phyloP scores from a whole-genome alignment of 768 basidiomycete species.

The Lyophyllum semitale region DNA sequence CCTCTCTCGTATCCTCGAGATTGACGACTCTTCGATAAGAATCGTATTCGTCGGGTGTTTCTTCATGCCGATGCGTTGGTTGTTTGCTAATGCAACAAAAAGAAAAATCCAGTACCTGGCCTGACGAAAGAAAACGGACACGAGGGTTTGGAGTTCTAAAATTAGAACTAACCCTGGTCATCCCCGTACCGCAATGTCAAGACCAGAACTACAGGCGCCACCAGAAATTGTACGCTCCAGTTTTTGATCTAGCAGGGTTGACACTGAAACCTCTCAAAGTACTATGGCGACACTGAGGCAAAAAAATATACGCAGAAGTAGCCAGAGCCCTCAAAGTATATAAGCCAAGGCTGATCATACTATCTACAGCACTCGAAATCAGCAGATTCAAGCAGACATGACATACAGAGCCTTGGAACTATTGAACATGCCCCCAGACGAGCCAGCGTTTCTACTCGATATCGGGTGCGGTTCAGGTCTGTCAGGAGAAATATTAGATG shows the following conservation, averaged over 20 bases:
- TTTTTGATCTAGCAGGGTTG: neutral
- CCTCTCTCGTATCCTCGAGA: neutral
- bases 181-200: constrained; percentile 55
- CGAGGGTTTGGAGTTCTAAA: constrained; percentile 8
- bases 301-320: constrained; percentile 97
- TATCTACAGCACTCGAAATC: constrained; percentile 79
- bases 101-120: too few species aligned
- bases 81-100: too few species aligned
- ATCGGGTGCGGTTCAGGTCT: constrained; percentile 98
- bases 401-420: constrained; percentile 94
- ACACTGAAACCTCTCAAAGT: constrained; percentile 48
- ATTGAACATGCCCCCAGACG: constrained; percentile 75
- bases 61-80: too few species aligned
- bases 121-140: too few species aligned
- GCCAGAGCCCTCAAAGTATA: constrained; percentile 18
- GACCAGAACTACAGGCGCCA: constrained; percentile 87
- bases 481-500: constrained; percentile 94
- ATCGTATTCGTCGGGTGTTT: too few species aligned
- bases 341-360: constrained; percentile 18
- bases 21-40: too few species aligned
- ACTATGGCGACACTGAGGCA: constrained; percentile 95
- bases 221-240: constrained; percentile 78
- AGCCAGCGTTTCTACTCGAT: constrained; percentile 87
- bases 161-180: constrained; percentile 7
- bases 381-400: constrained; percentile 97